These are phyloP conservation scores for Hyphodiscus sp. DNA, from an alignment of 2,329 filamentous ascomycete species.

Conservation along the genomic window DNA sequence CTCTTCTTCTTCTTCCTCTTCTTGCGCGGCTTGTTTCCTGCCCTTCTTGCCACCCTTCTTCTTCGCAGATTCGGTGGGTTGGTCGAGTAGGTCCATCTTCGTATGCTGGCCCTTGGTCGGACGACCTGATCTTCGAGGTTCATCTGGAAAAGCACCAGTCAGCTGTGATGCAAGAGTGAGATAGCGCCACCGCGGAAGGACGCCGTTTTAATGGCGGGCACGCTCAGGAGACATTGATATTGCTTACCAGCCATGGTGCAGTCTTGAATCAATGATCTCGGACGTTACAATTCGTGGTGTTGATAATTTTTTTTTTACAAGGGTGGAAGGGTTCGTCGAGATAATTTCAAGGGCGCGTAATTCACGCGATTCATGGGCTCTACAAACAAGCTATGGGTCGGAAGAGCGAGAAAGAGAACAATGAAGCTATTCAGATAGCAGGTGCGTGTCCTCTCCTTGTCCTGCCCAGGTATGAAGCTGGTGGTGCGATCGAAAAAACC, in stretches of 20 bases:
- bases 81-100: slow-evolving; percentile 74
- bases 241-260: slow-evolving; percentile 55
- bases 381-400: slow-evolving; percentile 28
- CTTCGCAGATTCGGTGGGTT: slow-evolving; percentile 40
- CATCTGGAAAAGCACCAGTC: slow-evolving; percentile 43
- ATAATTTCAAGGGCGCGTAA: slow-evolving; percentile 27
- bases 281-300: slow-evolving; percentile 21
- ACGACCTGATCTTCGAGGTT: slow-evolving; percentile 88
- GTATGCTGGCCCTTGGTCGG: slow-evolving; percentile 95
- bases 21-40: slow-evolving; percentile 44
- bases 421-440: slow-evolving; percentile 20
- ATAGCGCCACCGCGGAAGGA: neutral
- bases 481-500: neutral
- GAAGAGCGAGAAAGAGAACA: slow-evolving; percentile 14
- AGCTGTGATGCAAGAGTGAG: slow-evolving; percentile 10
- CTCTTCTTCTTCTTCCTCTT: slow-evolving; percentile 44
- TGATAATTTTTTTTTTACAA: slow-evolving; percentile 20
- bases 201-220: neutral
- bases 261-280: slow-evolving; percentile 14
- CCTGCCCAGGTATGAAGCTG: neutral
- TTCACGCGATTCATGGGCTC: slow-evolving; percentile 29
- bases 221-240: slow-evolving; percentile 7
- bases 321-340: slow-evolving; percentile 15
- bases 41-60: slow-evolving; percentile 44
- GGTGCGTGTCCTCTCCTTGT: neutral